Evolutionary conservation across 441 rosid genomes (phyloP).

Genomic region (Mallotus japonicus): DNA sequence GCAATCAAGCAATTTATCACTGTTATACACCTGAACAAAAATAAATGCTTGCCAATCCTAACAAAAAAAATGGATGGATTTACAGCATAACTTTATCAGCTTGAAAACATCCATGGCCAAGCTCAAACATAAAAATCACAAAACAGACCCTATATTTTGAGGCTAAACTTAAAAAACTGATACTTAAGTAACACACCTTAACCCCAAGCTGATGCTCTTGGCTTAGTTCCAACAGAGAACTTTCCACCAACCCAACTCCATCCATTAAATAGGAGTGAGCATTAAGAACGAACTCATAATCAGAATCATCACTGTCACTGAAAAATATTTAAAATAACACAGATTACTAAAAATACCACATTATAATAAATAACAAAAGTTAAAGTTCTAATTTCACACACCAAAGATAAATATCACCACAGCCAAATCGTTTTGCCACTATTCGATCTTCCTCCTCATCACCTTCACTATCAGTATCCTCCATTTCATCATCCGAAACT

Average conservation of each 20-base stretch:
- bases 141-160: not conserved
- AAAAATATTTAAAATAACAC: constrained; percentile 12
- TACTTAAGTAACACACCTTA: constrained; percentile 41
- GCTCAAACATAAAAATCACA: not conserved
- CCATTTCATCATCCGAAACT: constrained; percentile 61
- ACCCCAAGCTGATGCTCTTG: constrained; percentile 54
- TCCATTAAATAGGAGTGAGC: constrained; percentile 47
- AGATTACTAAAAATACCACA: not conserved
- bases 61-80: not conserved
- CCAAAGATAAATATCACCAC: constrained; percentile 57
- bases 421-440: constrained; percentile 42
- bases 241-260: constrained; percentile 52
- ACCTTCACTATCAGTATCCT: constrained; percentile 33
- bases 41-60: not conserved
- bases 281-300: constrained; percentile 40
- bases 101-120: not conserved
- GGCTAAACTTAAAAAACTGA: not conserved
- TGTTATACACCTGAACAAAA: not conserved
- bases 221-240: constrained; percentile 50
- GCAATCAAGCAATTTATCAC: constrained; percentile 26
- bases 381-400: constrained; percentile 13
- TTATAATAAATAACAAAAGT: not conserved
- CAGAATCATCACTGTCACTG: constrained; percentile 62
- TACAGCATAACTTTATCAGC: constrained; percentile 4
- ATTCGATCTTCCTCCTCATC: constrained; percentile 31